Evolutionary conservation across 78 protist species (phyloP), one percentile per base, ranked within the genome.

Genomic region (Dictyostelium discoideum): DNA sequence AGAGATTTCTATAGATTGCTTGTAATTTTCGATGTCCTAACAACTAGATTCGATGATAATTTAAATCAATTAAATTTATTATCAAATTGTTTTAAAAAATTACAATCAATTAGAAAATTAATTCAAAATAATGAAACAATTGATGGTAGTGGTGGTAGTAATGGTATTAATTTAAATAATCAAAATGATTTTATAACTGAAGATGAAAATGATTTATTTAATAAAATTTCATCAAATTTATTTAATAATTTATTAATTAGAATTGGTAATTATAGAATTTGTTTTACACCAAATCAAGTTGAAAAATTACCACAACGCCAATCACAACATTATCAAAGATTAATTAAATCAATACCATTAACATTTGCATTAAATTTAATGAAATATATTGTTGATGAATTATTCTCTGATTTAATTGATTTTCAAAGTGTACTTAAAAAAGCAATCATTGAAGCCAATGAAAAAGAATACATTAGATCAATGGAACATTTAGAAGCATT

Each of bases 1-100:
- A 26, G 94, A 44, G 88, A 90, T 29, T 90, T 90, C 40, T 90
- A 90, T 50, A 8, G 94, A 16, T 32, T 82, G 82, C 57, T 90
- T n/a, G 94, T 90, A 16, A 85, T 90, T 14, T 90, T 69, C 73
- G 73, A 46, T 16, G 48, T 90, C 16, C 10, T 90, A n/a, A 37
- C 78, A 1, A 24, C 22, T 5, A 63, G 85, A 65, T 90, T 90
- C 60, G 94, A 90, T 72, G 94, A 90, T 50, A 77, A 76, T 9
- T 11, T 50, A 2, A 32, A 24, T 13, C 94, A 90, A 50, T 24
- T 90, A 26, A 81, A 67, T 37, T 39, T 82, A 50, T 18, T 90
- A 60, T 90, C 37, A 29, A 29, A 67, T 20, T 82, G 85, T 46
- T 82, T 90, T 29, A 37, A 50, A 22, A 80, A 82, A 22, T 37